Base-by-base conservation (phyloP, 2,329 filamentous ascomycete species). In the Alternaria gansuensis region DNA sequence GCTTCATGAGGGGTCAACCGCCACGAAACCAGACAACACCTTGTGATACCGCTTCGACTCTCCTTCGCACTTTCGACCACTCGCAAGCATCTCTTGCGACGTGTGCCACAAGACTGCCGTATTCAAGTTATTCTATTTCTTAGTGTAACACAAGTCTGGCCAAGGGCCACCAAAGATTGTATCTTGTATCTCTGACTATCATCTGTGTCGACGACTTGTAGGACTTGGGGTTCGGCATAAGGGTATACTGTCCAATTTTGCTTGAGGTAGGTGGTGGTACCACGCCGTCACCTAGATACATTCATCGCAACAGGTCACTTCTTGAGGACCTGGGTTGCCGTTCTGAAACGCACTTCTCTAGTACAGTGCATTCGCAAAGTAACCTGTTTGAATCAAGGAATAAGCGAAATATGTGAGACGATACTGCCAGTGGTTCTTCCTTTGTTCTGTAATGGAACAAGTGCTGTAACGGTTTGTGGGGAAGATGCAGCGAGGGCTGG, bases 141-240 rank as follows among this genome's bases (percentile, higher is more conserved):
- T 7, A 49, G 49, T 28, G 54, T 45, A 40, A 31, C 33, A 51
- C 14, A 51, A 39, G 58, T 45, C 31, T 49, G 36, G 23, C 39
- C 45, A 34, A 11, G 41, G 53, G 57, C 57, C 53, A 60, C 57
- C 57, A 57, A 60, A 52, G 49, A 52, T 14, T 1, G 1, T 39
- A 44, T 13, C 33, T 39, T 26, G 24, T 40, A 34, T 52, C 13
- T 28, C 26, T 39, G 54, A 34, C 26, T 52, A 41, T 33, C 24
- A 24, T 39, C 5, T 11, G 28, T 24, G 21, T 26, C 21, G 48
- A 33, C 29, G 37, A 29, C 33, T 29, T 46, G 29, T 37, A 33
- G 21, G 11, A 28, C 21, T 29, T 36, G 23, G 8, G 40, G 31
- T n/a, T 13, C 11, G n/a, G 36, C 37, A 28, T 40, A 17, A 29